Evolutionary conservation across 257 asterid species (phyloP).

Genomic region (Jacaranda copaia): DNA sequence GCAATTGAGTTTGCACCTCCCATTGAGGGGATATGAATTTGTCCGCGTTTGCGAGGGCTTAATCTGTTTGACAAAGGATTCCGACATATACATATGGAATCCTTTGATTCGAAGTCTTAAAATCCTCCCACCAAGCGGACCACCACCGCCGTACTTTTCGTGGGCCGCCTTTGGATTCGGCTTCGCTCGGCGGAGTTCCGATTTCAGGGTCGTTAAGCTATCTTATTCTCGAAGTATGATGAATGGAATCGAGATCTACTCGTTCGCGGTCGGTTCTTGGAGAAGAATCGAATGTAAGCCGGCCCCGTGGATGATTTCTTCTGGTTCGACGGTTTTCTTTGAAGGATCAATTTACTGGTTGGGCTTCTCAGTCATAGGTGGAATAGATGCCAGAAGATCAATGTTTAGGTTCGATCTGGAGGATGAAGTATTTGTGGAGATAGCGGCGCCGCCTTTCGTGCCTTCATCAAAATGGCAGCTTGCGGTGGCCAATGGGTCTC

Average conservation of each 20-base stretch:
- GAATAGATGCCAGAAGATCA: too few species aligned
- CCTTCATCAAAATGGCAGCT: too few species aligned
- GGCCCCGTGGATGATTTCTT: too few species aligned
- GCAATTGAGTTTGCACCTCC: neutral
- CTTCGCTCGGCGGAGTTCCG: neutral
- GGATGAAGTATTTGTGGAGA: too few species aligned
- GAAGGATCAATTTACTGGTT: too few species aligned
- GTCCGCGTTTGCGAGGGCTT: neutral
- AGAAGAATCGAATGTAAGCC: neutral
- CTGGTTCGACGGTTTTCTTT: too few species aligned
- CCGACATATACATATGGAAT: neutral
- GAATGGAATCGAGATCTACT: neutral
- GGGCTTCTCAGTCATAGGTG: too few species aligned
- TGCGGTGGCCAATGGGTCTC: too few species aligned
- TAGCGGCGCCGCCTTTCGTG: too few species aligned
- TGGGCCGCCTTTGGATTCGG: neutral
- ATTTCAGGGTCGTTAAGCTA: neutral
- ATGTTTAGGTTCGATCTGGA: too few species aligned
- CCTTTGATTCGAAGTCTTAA: neutral
- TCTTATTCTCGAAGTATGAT: neutral
- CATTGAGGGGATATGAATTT: neutral
- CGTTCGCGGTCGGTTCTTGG: neutral
- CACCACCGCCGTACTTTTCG: too few species aligned
- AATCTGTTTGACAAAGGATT: neutral
- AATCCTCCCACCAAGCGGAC: neutral